Evolutionary conservation across 441 rosid genomes (phyloP).

Genomic region (Omphalea diandra): DNA sequence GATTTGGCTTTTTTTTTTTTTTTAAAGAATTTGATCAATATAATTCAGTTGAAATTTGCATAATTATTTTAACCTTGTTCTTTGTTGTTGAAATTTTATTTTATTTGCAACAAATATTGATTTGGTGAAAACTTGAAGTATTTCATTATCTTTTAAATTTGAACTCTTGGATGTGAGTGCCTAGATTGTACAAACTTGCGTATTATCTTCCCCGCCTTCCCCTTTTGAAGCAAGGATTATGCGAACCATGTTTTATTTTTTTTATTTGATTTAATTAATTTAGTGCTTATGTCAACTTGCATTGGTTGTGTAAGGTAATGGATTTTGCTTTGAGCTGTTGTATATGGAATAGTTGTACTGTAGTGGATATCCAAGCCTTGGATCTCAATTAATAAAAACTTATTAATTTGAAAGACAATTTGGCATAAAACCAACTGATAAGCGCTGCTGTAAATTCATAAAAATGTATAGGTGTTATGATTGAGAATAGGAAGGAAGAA

Average conservation of each 20-base stretch:
- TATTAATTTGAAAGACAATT: not conserved
- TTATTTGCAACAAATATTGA: not conserved
- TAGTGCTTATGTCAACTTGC: not conserved
- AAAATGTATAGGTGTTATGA: not conserved
- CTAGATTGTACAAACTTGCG: not conserved
- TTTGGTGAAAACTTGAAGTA: not conserved
- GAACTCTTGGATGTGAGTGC: not conserved
- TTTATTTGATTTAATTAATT: not conserved
- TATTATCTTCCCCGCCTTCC: not conserved
- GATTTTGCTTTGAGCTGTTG: not conserved
- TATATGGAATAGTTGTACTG: not conserved
- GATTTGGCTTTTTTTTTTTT: not conserved
- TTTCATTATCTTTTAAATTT: not conserved
- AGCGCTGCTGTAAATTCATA: not conserved
- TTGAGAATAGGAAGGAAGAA: not conserved
- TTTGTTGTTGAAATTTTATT: not conserved
- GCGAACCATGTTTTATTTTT: not conserved
- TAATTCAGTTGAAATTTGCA: constrained; percentile 3
- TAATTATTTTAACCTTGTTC: not conserved
- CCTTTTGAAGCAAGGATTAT: not conserved
- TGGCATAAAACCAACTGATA: not conserved
- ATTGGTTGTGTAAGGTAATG: not conserved
- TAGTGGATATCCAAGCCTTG: not conserved
- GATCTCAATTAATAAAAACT: not conserved
- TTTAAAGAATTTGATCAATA: not conserved